These are phyloP conservation scores for Verticillium tricorpus DNA, from an alignment of 2,329 filamentous ascomycete genomes.

Conservation along the genomic window DNA sequence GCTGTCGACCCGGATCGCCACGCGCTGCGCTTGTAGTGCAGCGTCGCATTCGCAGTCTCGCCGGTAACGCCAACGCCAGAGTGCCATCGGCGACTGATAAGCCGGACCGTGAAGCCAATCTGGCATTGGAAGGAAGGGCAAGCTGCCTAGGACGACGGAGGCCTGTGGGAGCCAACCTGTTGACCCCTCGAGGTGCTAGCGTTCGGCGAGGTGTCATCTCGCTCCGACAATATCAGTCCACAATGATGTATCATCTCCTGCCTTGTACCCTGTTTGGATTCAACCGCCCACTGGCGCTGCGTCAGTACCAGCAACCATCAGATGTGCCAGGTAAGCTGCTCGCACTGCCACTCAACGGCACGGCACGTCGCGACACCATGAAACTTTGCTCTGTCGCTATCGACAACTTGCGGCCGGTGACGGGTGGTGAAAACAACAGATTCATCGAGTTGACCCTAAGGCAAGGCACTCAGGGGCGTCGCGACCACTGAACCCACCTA, in stretches of 20 bases:
- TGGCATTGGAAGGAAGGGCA: neutral
- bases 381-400: neutral
- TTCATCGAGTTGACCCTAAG: neutral
- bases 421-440: neutral
- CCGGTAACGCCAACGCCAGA: neutral
- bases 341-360: neutral
- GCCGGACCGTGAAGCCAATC: neutral
- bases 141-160: neutral
- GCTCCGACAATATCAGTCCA: slow-evolving; percentile 15
- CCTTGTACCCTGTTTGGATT: slow-evolving; percentile 6
- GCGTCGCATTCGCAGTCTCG: too few relatives aligned
- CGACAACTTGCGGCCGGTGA: too few relatives aligned
- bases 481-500: neutral
- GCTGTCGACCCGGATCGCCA: neutral
- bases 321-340: neutral
- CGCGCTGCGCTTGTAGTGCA: neutral
- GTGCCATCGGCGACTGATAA: neutral
- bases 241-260: slow-evolving; percentile 7
- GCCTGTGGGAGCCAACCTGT: neutral
- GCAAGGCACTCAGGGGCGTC: neutral
- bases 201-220: slow-evolving; percentile 11
- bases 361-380: neutral
- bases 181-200: neutral
- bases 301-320: neutral
- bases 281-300: neutral